Conservation (phyloP, 345 rosid species). For the Camelina laxa region DNA sequence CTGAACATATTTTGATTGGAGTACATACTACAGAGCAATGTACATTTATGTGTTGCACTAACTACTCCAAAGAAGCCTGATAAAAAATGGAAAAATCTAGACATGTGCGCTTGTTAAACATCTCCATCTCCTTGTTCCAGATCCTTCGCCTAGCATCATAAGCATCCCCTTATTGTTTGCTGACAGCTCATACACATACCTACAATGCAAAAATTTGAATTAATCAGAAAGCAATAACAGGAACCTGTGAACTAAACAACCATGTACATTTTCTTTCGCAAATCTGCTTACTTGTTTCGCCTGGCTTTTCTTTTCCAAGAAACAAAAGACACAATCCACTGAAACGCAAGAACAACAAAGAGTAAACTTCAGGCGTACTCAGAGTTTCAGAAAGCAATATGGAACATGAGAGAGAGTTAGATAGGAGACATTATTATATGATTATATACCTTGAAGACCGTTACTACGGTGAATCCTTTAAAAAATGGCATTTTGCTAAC, state of each 20-base stretch:
- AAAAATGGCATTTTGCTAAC: conserved; percentile 53
- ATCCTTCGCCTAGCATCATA: conserved; percentile 78
- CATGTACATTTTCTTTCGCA: background rate
- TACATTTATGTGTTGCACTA: conserved; percentile 28
- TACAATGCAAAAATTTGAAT: conserved; percentile 30
- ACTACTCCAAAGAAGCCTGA: conserved; percentile 20
- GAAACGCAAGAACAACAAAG: conserved; percentile 39
- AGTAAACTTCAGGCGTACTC: conserved; percentile 5
- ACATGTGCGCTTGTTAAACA: conserved; percentile 75
- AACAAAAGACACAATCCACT: conserved; percentile 82
- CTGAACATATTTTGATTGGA: conserved; percentile 21
- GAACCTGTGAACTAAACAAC: background rate
- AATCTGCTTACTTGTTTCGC: conserved; percentile 74
- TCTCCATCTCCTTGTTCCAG: conserved; percentile 67
- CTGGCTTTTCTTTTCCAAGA: conserved; percentile 83
- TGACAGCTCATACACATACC: conserved; percentile 66
- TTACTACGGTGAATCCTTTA: conserved; percentile 55
- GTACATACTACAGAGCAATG: conserved; percentile 4
- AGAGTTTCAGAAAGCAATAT: conserved; percentile 5
- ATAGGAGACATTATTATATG: conserved; percentile 3
- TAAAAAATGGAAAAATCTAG: conserved; percentile 27
- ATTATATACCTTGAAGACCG: conserved; percentile 70
- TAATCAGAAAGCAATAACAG: conserved; percentile 17
- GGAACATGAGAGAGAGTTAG: background rate
- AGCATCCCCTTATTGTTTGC: conserved; percentile 79